phyloP scores from a whole-genome alignment of 176 grass and related monocot species.

The Carex myosuroides region DNA sequence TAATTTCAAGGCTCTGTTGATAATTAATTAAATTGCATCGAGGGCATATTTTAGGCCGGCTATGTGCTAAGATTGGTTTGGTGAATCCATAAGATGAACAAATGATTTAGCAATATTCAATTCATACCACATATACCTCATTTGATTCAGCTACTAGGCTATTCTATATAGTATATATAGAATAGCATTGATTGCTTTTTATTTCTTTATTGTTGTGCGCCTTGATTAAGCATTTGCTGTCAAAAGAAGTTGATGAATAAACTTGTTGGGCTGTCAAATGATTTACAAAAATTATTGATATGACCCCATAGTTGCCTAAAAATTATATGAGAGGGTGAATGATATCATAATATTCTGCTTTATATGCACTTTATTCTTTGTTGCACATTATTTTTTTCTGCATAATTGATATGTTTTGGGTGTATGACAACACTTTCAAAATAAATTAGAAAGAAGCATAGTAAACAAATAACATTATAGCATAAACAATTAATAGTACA shows the following conservation, averaged over 20 bases:
- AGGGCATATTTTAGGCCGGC: not conserved
- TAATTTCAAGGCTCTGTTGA: not conserved
- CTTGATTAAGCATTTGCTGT: not conserved
- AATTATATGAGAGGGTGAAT: not conserved
- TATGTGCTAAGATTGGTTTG: not conserved
- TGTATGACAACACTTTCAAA: too few species aligned
- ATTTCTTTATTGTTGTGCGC: not conserved
- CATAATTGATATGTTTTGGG: not conserved
- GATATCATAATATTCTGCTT: not conserved
- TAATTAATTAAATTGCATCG: slow-evolving; percentile 1
- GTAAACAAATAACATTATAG: not conserved
- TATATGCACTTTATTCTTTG: not conserved
- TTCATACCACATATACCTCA: too few species aligned
- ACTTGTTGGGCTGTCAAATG: not conserved
- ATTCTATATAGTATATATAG: too few species aligned
- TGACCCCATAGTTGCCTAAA: not conserved
- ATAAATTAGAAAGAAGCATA: too few species aligned
- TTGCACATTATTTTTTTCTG: not conserved
- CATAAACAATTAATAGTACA: too few species aligned
- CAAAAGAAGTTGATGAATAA: not conserved
- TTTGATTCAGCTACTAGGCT: too few species aligned
- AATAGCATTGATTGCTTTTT: too few species aligned
- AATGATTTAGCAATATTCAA: too few species aligned
- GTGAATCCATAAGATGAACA: too few species aligned
- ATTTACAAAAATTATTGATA: not conserved